Percentiles rank a stretch among this genome's conserved stretches.
Evolutionary conservation across 164 flowering plant species (phyloP).

Genomic region (Santalum album): DNA sequence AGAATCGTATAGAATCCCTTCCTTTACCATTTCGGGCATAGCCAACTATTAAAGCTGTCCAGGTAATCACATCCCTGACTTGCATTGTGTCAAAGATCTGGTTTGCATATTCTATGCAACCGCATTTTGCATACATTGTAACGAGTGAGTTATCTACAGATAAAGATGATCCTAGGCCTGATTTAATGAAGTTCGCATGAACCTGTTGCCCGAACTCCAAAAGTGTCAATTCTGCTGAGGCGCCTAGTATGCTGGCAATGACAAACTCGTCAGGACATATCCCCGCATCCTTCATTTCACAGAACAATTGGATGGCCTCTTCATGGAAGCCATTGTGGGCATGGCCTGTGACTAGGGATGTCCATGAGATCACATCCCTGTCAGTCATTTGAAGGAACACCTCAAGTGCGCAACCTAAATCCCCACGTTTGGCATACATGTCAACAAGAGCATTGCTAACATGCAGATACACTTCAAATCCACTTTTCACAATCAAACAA

Average conservation of each 20-base stretch:
- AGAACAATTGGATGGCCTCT: constrained; percentile 48
- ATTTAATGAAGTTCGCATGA: constrained; percentile 45
- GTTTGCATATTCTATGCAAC: constrained; percentile 60
- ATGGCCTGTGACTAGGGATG: constrained; percentile 67
- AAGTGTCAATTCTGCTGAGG: constrained; percentile 62
- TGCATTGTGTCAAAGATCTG: constrained; percentile 47
- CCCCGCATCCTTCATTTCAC: constrained; percentile 42
- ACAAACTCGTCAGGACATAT: constrained; percentile 52
- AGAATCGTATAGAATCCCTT: constrained; percentile 40
- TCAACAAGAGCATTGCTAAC: constrained; percentile 77
- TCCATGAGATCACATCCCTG: constrained; percentile 83
- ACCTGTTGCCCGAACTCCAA: constrained; percentile 66
- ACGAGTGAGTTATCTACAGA: constrained; percentile 70
- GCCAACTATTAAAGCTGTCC: constrained; percentile 81
- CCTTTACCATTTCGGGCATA: constrained; percentile 72
- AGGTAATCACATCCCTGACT: constrained; percentile 49
- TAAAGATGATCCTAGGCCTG: constrained; percentile 38
- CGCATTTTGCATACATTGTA: constrained; percentile 75
- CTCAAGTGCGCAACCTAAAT: constrained; percentile 32
- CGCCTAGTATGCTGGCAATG: constrained; percentile 51
- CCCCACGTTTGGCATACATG: constrained; percentile 68
- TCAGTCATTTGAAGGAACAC: constrained; percentile 46
- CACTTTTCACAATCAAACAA: constrained; percentile 54
- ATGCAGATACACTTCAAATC: constrained; percentile 41
- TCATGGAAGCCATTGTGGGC: constrained; percentile 48